Evolutionary conservation across 306 rosid species (phyloP).

Genomic region (Alnus glutinosa): DNA sequence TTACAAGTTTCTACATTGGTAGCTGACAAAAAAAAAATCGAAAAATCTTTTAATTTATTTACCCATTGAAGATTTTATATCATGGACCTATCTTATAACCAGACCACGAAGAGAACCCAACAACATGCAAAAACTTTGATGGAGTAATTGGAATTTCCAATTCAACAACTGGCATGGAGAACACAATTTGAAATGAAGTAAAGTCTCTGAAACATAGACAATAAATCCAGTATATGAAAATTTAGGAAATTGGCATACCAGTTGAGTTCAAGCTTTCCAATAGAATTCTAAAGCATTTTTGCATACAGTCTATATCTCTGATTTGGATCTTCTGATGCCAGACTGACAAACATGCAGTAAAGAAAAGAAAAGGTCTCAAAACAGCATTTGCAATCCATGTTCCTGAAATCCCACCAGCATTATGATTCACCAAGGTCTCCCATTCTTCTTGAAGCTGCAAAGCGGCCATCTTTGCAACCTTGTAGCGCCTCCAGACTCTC

Average conservation of each 20-base stretch:
- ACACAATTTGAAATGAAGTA: constrained; percentile 17
- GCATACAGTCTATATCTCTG: constrained; percentile 49
- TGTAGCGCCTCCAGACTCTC: constrained; percentile 92
- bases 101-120: background rate
- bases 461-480: constrained; percentile 53
- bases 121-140: constrained; percentile 13
- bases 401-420: constrained; percentile 44
- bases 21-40: background rate
- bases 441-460: constrained; percentile 73
- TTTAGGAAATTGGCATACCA: constrained; percentile 50
- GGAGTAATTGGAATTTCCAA: background rate
- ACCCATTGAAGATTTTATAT: background rate
- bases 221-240: constrained; percentile 25
- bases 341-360: constrained; percentile 49
- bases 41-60: background rate
- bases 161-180: constrained; percentile 11
- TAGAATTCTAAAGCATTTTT: constrained; percentile 64
- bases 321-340: constrained; percentile 39
- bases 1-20: background rate
- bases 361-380: constrained; percentile 88
- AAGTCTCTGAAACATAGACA: constrained; percentile 23
- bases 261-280: constrained; percentile 72
- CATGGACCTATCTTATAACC: constrained; percentile 4
- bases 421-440: constrained; percentile 55
- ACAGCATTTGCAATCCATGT: constrained; percentile 54